Evolutionary conservation across 805 yeast species (phyloP), one percentile per base, ranked within the genome.

Genomic region (Saccharomyces cerevisiae): DNA sequence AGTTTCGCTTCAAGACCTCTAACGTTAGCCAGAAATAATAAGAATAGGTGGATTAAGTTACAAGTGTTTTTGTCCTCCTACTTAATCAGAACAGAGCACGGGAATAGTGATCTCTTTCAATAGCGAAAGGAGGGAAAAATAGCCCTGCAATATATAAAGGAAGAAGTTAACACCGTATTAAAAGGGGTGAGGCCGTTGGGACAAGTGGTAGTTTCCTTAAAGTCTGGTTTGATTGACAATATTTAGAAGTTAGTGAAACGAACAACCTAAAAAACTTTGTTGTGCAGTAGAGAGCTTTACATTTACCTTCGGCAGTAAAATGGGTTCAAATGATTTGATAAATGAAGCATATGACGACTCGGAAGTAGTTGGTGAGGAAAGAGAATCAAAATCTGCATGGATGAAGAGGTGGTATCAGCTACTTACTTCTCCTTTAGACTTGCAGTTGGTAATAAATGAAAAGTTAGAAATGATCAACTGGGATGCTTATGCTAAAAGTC

Each of bases 391-490:
- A 36, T n/a, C 36, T 27, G 53, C 53, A 36, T 46, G 52, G 48
- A 24, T 57, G 6, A 24, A 48, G 30, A 46, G 53, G 9, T 36
- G 43, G 43, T 36, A 36, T 36, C 43, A 36, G 43, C 43, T 36
- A 36, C 17, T 36, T 5, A 54, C 52, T 2, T 58, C 61, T 10
- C 66, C 65, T 5, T 61, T 61, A 46, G 73, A 69, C 53, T 47
- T 64, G 52, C 54, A 59, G 14, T 17, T 68, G 36, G 32, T 50
- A 2, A 4, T 65, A 1, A 56, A 58, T 50, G 73, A 69, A 56
- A 47, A 54, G 17, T 26, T 65, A 3, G 65, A 58, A 29, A 29
- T 59, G 3, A 62, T 67, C 10, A 70, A 69, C 52, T 69, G 72
- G 72, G 71, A 68, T 49, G 43, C 58, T 1, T 64, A 65, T 49